Evolutionary conservation across 768 basidiomycete genomes (phyloP).

Genomic region (Termitomyces eurrhizus): DNA sequence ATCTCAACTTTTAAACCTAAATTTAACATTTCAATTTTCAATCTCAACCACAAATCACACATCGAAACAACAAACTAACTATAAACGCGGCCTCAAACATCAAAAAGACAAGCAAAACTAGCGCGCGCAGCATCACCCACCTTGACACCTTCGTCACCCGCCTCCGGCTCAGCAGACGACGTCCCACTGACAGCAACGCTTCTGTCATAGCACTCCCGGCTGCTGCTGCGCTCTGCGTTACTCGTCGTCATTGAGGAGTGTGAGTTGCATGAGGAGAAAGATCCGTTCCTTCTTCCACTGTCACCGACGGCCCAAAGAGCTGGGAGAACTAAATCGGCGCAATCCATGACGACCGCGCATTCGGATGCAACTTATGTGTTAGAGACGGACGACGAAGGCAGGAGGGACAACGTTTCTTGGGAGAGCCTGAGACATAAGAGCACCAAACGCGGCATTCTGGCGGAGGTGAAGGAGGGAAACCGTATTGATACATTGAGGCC

Average conservation of each 20-base stretch:
- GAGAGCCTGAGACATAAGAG: conserved; percentile 46
- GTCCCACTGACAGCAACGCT: conserved; percentile 31
- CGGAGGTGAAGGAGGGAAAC: conserved; percentile 32
- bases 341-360: conserved; percentile 10
- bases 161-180: conserved; percentile 22
- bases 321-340: conserved; percentile 12
- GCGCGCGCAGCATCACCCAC: too few species aligned
- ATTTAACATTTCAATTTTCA: neutral
- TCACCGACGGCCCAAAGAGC: conserved; percentile 7
- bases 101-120: conserved; percentile 46
- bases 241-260: too few species aligned
- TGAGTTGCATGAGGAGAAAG: neutral
- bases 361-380: conserved; percentile 12
- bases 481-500: conserved; percentile 30
- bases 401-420: conserved; percentile 29
- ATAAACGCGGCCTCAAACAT: too few species aligned
- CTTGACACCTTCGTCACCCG: conserved; percentile 13
- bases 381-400: conserved; percentile 20
- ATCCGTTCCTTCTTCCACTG: conserved; percentile 23
- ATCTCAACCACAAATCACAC: neutral
- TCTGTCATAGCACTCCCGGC: too few species aligned
- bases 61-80: too few species aligned
- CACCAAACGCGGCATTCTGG: conserved; percentile 48
- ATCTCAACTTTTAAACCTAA: neutral
- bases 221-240: neutral